These are phyloP conservation scores for Linum lewisii DNA, from an alignment of 345 rosid genomes.

Conservation along the genomic window DNA sequence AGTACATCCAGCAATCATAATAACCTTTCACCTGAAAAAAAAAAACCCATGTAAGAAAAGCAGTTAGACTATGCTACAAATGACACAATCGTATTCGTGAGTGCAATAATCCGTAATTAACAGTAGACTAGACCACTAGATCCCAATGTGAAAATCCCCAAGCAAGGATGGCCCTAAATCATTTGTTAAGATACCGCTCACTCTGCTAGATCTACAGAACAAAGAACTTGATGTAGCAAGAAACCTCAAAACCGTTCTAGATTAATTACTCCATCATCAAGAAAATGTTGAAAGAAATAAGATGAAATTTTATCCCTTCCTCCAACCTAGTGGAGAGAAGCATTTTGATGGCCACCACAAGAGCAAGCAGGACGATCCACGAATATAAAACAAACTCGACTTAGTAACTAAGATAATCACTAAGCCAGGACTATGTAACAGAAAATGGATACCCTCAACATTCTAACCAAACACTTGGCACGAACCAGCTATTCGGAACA, in stretches of 20 bases:
- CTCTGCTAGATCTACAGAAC: background rate
- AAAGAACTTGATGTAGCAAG: background rate
- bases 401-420: background rate
- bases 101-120: background rate
- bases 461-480: too few relatives aligned
- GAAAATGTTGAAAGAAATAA: background rate
- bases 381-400: background rate
- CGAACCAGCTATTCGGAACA: background rate
- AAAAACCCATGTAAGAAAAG: background rate
- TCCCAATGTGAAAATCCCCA: background rate
- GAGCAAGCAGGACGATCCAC: background rate
- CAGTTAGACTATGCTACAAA: background rate
- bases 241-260: background rate
- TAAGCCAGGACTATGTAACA: background rate
- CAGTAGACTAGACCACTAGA: background rate
- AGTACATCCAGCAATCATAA: conserved; percentile 33
- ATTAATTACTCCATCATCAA: background rate
- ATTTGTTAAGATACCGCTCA: too few relatives aligned
- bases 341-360: background rate
- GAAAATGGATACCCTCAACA: too few relatives aligned
- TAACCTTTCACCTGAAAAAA: conserved; percentile 24
- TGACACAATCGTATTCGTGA: background rate
- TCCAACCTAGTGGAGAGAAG: too few relatives aligned
- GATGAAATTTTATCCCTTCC: too few relatives aligned
- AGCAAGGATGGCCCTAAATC: background rate